Base-by-base conservation (phyloP, 2,329 filamentous ascomycete genomes). In the Diplodia mutila region DNA sequence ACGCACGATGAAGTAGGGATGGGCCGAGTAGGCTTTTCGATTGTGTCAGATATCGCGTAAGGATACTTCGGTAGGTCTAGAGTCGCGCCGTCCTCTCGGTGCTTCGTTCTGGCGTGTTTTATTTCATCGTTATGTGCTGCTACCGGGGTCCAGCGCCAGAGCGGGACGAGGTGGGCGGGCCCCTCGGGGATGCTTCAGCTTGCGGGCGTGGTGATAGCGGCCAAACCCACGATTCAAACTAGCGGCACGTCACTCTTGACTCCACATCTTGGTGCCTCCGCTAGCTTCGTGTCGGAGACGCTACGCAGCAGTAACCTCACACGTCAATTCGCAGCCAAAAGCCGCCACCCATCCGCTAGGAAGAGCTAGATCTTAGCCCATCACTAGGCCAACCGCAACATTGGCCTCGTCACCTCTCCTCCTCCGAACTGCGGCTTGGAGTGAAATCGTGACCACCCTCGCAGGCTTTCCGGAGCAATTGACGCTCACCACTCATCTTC, bases 1-100 rank as follows among this genome's bases (percentile, higher is more conserved):
- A 51, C 42, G 27, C 29, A 51, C 59, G 8, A 1, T 25, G 2
- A 12, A 34, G 46, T 32, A 63, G 46, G 59, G 59, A 51, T 63
- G n/a, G 46, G 18, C 29, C 25, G 46, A 37, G 59, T 51, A 63
- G 46, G 42, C 59, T 63, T 63, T 37, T 21, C 32, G 27, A 14
- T 21, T 51, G 59, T 63, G 59, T 63, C 59, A 48, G 59, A 46
- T 23, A 63, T 63, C 59, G 59, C 59, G 46, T 63, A 63, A 63
- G 59, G 49, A 51, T 63, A 63, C 59, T 63, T 23, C n/a, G 42
- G 59, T 63, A 51, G 46, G 59, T 37, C 49, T 63, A 63, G 59
- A 63, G 59, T 63, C 59, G 59, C 46, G 23, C 57, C 57, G 49
- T 34, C 4, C 57, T 37, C 9, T 34, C 39, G 57, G 57, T 34